phyloP scores from a whole-genome alignment of 805 yeast species.

The Kodamaea hsintzibuensis region DNA sequence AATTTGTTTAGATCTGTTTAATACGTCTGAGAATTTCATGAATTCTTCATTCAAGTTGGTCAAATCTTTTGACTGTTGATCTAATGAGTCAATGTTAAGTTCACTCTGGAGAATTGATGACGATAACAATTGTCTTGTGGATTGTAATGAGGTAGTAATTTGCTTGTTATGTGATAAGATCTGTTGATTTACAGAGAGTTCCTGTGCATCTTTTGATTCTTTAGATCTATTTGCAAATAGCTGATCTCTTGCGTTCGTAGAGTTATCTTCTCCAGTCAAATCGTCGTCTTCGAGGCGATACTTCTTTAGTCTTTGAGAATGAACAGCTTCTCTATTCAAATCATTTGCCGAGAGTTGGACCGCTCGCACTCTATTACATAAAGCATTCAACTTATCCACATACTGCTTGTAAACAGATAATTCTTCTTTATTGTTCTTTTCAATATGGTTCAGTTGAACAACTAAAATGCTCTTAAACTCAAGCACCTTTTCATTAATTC shows the following conservation, averaged over 20 bases:
- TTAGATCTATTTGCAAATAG: conserved; percentile 26
- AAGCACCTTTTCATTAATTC: conserved; percentile 8
- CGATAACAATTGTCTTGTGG: conserved; percentile 48
- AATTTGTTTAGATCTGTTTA: conserved; percentile 44
- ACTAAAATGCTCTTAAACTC: conserved; percentile 4
- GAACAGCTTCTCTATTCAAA: conserved; percentile 28
- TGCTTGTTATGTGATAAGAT: conserved; percentile 46
- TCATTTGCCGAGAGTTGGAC: conserved; percentile 29
- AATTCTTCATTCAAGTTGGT: conserved; percentile 42
- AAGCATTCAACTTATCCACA: conserved; percentile 10
- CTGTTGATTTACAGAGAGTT: conserved; percentile 36
- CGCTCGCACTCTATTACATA: conserved; percentile 27
- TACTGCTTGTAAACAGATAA: conserved; percentile 1
- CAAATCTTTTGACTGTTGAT: conserved; percentile 47
- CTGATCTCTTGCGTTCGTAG: conserved; percentile 13
- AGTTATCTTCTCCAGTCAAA: not conserved
- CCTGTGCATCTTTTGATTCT: conserved; percentile 18
- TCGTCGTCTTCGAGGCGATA: conserved; percentile 11
- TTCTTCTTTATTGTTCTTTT: conserved; percentile 2
- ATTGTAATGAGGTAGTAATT: conserved; percentile 48
- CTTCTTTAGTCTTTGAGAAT: conserved; percentile 31
- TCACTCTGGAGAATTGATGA: conserved; percentile 54
- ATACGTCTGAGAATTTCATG: conserved; percentile 38
- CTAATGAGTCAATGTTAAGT: conserved; percentile 47
- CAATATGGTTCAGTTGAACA: not conserved